A percentile compares a stretch with the other conserved stretches of the same genome.
These are phyloP conservation scores for Thalassiosira oceanica DNA, from an alignment of 352 stramenopile species.

Conservation along the genomic window DNA sequence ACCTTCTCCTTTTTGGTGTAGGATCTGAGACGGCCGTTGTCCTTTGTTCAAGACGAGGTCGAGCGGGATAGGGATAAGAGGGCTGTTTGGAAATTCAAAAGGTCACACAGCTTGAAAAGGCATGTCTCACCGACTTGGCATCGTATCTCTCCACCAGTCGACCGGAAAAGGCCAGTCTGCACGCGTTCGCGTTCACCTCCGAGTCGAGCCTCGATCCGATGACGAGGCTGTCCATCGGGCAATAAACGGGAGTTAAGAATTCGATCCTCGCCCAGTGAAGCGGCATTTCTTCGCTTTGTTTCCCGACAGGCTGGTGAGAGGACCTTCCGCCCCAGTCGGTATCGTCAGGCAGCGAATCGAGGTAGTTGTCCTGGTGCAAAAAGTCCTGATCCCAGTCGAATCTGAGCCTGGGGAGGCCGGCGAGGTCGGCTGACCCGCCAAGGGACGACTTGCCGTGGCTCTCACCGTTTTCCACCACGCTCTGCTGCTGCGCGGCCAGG, in stretches of 20 bases:
- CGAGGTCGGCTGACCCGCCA: slow-evolving; percentile 63
- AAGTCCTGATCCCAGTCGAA: slow-evolving; percentile 81
- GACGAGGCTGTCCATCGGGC: slow-evolving; percentile 76
- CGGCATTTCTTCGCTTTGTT: slow-evolving; percentile 31
- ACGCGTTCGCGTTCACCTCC: slow-evolving; percentile 75
- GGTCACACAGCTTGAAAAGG: slow-evolving; percentile 15
- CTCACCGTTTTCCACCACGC: slow-evolving; percentile 4
- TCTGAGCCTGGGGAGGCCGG: slow-evolving; percentile 62
- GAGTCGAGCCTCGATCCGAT: slow-evolving; percentile 84
- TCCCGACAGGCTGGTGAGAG: slow-evolving; percentile 10
- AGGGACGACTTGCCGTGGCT: slow-evolving; percentile 59
- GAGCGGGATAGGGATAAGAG: no score
- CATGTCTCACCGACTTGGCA: slow-evolving; percentile 42
- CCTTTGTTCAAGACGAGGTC: slow-evolving; percentile 9
- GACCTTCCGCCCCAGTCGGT: slow-evolving; percentile 4
- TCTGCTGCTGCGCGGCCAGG: slow-evolving; percentile 20
- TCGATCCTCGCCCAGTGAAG: slow-evolving; percentile 83
- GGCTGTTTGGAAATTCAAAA: background rate
- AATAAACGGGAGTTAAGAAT: slow-evolving; percentile 83
- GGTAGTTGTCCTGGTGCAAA: slow-evolving; percentile 71
- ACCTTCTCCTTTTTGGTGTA: slow-evolving; percentile 81
- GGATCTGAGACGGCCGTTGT: slow-evolving; percentile 59
- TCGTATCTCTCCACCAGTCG: slow-evolving; percentile 72
- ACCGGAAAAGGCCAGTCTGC: slow-evolving; percentile 84
- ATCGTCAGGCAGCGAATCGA: slow-evolving; percentile 53